Evolutionary conservation across 352 stramenopile genomes (phyloP), one percentile per base, ranked within the genome.

Genomic region (Peronospora destructor): DNA sequence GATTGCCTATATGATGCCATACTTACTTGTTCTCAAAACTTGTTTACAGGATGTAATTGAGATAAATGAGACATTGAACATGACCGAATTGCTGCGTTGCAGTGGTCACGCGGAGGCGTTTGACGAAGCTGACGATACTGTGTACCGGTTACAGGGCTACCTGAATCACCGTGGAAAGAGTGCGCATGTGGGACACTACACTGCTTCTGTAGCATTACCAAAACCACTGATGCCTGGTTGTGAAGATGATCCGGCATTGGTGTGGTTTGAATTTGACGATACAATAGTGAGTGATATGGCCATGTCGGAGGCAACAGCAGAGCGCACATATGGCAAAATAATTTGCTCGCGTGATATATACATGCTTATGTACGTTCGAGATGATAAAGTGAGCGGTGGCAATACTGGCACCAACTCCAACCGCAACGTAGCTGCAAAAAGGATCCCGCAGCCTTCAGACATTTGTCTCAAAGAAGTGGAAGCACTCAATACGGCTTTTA

Each of bases 191-290:
- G 84, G 84, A 3, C 84, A 95, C 49, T 95, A 95, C 53, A 95
- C 84, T 0, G 82, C 84, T 9, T 86, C 75, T 4, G 73, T 94
- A 9, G 76, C 82, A 11, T 72, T 89, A 26, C 69, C 71, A 29
- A 64, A 62, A 39, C 1, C 42, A 37, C 47, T 45, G 12, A 42
- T 34, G 17, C 0, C 1, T 21, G 37, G 65, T 45, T n/a, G 26
- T 26, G 44, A 26, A 35, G 19, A 50, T 26, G 39, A 49, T 13
- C 44, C 50, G 0, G 38, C 39, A 7, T 46, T 66, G 6, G 61
- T 79, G 17, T 92, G 82, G 77, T 94, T 84, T 58, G 79, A 87
- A 56, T 94, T 94, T 53, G 80, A 94, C 33, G 83, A 94, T 51
- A 80, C 64, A 16, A 50, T 77, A 21, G 84, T 92, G n/a, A 80